Base-by-base conservation (phyloP, 768 basidiomycete genomes). In the Lyophyllum atratum region DNA sequence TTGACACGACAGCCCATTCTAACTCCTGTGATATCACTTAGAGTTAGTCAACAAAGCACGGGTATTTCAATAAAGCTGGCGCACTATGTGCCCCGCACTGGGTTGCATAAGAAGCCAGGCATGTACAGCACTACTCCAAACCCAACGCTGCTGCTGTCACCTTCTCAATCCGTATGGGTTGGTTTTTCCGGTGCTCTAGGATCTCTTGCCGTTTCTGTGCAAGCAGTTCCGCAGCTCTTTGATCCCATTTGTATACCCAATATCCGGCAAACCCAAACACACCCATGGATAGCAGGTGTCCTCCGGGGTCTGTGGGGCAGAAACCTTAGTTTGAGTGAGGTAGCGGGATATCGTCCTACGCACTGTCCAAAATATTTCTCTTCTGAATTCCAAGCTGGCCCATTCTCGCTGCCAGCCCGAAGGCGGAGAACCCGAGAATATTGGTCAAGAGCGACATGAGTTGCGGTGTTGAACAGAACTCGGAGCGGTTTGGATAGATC, bases 311-410 rank as follows among this genome's bases (percentile, higher is more conserved):
- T 94, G 52, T 21, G 34, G 22, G 39, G 39, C 42, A 48, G 33
- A 44, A 39, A 51, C 6, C n/a, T 28, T 54, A 24, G 40, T 33
- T 15, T 29, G 44, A 17, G 44, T 39, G 12, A 45, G 46, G 42
- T 40, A 40, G 14, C 33, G 52, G 43, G 54, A n/a, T 21, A 25
- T 49, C n/a, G 48, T 15, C 25, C 48, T 26, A 83, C 93, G 70
- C 68, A 95, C 94, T 92, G 45, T 85, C 81, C 72, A 90, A 83
- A 58, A 95, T 80, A 67, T 86, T 85, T 66, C 89, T 80, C 68
- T 81, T 86, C 72, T 93, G 89, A 66, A 97, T 89, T 52, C 88
- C 89, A 22, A 97, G 85, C 74, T 95, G 93, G 64, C 91, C 92
- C 58, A 93, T 78, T 57, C 95, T 82, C 19, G 88, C 86, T 21